These are phyloP conservation scores for Alternaria sp. DNA, from an alignment of 2,329 filamentous ascomycete species.

Conservation along the genomic window DNA sequence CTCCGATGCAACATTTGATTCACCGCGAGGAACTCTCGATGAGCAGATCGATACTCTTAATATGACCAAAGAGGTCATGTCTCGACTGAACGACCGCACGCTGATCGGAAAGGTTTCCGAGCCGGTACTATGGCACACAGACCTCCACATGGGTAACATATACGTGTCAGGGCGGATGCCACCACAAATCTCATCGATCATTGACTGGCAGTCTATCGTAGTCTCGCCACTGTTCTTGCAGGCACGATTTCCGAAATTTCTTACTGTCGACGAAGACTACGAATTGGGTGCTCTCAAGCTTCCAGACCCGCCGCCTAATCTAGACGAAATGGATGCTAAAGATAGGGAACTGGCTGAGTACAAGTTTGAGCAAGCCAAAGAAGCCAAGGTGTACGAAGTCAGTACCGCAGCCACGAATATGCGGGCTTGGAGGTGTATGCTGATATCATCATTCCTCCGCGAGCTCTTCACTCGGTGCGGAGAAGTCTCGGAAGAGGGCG, in stretches of 20 bases:
- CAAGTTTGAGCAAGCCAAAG: conserved; percentile 12
- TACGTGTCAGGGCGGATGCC: conserved; percentile 28
- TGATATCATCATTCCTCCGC: conserved; percentile 36
- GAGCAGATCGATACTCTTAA: conserved; percentile 18
- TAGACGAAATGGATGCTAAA: conserved; percentile 11
- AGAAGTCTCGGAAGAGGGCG: conserved; percentile 36
- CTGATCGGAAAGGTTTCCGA: conserved; percentile 9
- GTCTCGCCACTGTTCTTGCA: conserved; percentile 26
- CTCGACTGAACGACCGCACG: conserved; percentile 8
- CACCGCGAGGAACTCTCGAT: conserved; percentile 17
- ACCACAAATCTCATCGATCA: conserved; percentile 27
- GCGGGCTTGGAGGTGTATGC: conserved; percentile 1
- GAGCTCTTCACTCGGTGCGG: conserved; percentile 42
- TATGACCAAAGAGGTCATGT: conserved; percentile 20
- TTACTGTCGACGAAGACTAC: conserved; percentile 23
- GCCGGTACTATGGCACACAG: conserved; percentile 35
- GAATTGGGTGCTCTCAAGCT: conserved; percentile 4
- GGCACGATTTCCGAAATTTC: conserved; percentile 24
- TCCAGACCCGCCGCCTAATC: conserved; percentile 14
- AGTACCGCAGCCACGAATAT: no score
- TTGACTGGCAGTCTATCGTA: conserved; percentile 33
- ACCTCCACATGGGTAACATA: conserved; percentile 50
- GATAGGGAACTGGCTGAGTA: conserved; percentile 8
- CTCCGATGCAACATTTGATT: neutral
- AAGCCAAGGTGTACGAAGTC: conserved; percentile 40